Conservation (phyloP, 805 yeast species). For the Candida vaughaniae region DNA sequence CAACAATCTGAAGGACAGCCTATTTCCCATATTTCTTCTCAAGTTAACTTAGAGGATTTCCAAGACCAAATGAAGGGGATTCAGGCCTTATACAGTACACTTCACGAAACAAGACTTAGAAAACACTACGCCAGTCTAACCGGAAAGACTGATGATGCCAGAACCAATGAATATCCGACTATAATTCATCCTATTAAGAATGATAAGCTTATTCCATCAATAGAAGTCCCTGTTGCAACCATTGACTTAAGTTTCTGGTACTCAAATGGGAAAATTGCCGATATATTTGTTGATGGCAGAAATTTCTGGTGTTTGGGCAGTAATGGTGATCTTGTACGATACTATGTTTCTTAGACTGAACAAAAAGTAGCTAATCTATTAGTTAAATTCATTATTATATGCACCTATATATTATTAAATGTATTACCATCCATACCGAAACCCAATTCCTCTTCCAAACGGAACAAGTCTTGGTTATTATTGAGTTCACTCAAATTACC, state of each 20-base stretch:
- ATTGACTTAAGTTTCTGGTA: constrained; percentile 33
- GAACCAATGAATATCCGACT: constrained; percentile 15
- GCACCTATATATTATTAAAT: constrained; percentile 8
- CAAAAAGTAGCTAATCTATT: too few relatives aligned
- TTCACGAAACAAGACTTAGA: constrained; percentile 34
- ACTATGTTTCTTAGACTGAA: neutral
- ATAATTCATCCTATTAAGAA: constrained; percentile 37
- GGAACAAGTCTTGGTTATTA: constrained; percentile 28
- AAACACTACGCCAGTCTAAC: constrained; percentile 27
- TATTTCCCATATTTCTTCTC: constrained; percentile 5
- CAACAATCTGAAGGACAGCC: constrained; percentile 5
- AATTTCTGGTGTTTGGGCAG: constrained; percentile 39
- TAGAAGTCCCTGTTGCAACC: constrained; percentile 33
- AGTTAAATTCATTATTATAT: neutral
- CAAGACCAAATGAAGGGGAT: constrained; percentile 27
- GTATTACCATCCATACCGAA: constrained; percentile 43
- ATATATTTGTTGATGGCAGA: constrained; percentile 25
- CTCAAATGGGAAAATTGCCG: constrained; percentile 36
- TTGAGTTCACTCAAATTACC: constrained; percentile 10
- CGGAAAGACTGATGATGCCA: constrained; percentile 12
- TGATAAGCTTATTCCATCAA: constrained; percentile 39
- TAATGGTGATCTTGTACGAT: constrained; percentile 38
- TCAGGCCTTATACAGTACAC: constrained; percentile 30
- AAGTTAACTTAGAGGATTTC: constrained; percentile 10
- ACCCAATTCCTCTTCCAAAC: constrained; percentile 44